These are phyloP conservation scores for Cerrena zonata DNA, from an alignment of 1,284 basidiomycete species.

Conservation along the genomic window DNA sequence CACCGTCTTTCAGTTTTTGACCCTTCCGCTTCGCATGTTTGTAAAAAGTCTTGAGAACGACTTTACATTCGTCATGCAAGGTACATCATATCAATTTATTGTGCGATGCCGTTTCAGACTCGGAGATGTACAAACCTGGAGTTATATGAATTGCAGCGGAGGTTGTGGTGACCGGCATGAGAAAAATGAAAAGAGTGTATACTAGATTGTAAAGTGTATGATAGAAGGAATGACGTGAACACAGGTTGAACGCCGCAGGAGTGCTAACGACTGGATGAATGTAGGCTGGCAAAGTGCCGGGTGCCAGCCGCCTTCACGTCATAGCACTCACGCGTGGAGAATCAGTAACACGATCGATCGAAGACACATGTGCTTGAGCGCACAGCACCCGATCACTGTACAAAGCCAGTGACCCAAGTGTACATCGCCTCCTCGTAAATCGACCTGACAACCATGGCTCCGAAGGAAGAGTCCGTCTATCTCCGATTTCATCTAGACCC, in stretches of 20 bases:
- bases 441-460: too few relatives aligned
- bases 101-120: too few relatives aligned
- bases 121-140: constrained; percentile 37
- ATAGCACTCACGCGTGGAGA: not conserved
- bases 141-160: constrained; percentile 51
- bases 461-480: too few relatives aligned
- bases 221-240: not conserved
- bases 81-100: too few relatives aligned
- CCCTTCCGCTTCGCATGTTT: constrained; percentile 50
- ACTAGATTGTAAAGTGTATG: not conserved
- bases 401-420: too few relatives aligned
- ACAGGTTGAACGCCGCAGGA: not conserved
- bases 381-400: not conserved
- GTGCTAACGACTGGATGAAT: too few relatives aligned
- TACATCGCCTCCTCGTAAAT: too few relatives aligned
- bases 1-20: constrained; percentile 34
- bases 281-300: not conserved
- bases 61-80: too few relatives aligned
- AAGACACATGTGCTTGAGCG: not conserved
- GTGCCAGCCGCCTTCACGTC: not conserved
- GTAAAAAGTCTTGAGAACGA: constrained; percentile 54
- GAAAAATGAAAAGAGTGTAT: not conserved
- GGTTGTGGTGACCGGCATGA: constrained; percentile 48
- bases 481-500: too few relatives aligned
- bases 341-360: not conserved